Percentiles rank a stretch among this genome's conserved stretches.
These are phyloP conservation scores for Globisporangium echinulatum DNA, from an alignment of 352 stramenopile genomes.

Conservation along the genomic window DNA sequence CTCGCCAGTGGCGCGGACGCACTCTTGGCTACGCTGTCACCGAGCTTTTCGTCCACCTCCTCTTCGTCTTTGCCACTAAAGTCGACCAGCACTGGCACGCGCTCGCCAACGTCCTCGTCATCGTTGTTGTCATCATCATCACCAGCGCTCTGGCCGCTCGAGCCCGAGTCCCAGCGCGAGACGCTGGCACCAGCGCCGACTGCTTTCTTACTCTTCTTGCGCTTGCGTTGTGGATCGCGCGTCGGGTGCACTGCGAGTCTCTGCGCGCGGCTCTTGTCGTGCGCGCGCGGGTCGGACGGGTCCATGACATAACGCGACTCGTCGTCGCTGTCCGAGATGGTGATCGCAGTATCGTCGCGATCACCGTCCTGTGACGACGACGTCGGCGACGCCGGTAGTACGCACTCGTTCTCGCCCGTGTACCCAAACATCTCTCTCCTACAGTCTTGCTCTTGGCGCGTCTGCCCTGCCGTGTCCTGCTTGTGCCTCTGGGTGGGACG, in stretches of 20 bases:
- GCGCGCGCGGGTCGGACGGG: constrained; percentile 65
- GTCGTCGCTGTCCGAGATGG: constrained; percentile 26
- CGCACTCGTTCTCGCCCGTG: constrained; percentile 23
- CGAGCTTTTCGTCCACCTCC: constrained; percentile 17
- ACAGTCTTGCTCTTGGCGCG: not conserved
- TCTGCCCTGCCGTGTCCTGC: too few species aligned
- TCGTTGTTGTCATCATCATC: constrained; percentile 11
- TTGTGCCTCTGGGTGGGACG: too few species aligned
- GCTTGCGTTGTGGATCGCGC: constrained; percentile 4
- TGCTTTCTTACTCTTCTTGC: constrained; percentile 17
- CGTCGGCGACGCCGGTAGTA: constrained; percentile 24
- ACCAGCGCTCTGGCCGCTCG: constrained; percentile 7
- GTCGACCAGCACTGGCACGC: constrained; percentile 18
- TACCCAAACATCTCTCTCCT: constrained; percentile 20
- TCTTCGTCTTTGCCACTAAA: constrained; percentile 8
- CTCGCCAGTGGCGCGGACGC: not conserved
- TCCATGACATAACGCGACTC: constrained; percentile 64
- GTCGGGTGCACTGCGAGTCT: constrained; percentile 26
- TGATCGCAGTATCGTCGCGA: not conserved
- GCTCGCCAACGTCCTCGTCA: constrained; percentile 42
- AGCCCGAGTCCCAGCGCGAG: constrained; percentile 65
- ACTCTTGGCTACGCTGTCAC: constrained; percentile 15
- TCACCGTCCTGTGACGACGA: constrained; percentile 18
- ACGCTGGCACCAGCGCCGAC: constrained; percentile 4
- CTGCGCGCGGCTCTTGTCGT: constrained; percentile 23